Base-by-base conservation (phyloP, 257 asterid genomes). In the Salvia hispanica region DNA sequence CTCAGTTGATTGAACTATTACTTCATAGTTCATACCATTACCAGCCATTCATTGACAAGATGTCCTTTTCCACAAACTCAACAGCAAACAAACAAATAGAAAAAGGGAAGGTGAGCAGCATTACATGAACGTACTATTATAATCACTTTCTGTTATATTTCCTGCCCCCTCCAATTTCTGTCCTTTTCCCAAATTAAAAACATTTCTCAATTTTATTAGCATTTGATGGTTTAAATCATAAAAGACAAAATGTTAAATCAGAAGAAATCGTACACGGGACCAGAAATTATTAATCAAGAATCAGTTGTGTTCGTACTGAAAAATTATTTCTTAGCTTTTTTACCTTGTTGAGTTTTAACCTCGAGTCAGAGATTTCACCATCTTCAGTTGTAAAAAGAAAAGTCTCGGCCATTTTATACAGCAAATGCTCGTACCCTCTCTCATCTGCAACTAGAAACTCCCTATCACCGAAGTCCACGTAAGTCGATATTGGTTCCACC, bases 401-500 rank as follows among this genome's bases (percentile, higher is more conserved):
- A 48, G 72, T 60, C 64, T 85, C 85, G 0, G 89, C 92, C 89
- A 92, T 81, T 81, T 85, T 73, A 66, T 84, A 76, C 42, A 92
- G 86, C 84, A 92, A 84, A 72, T 88, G 84, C 74, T 92, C 98
- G 58, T 89, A 92, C 36, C 98, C 98, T 77, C 98, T 87, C 21
- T 92, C 95, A 61, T 92, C 98, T 21, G 95, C 95, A 60, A 92
- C 95, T 54, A 92, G 72, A 72, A 72, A 92, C 63, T 92, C 98
- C 56, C 85, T 80, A 42, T 92, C 98, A 2, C 96, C 98, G 66
- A 92, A 92, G 67, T 92, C 95, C 2, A 87, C 90, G 54, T 85
- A 92, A 1, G 98, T 92, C 11, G 98, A 83, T 77, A 92, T 92
- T 43, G 98, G 98, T 64, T 92, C 95, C 46, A 92, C 98, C 85